These are phyloP conservation scores for Backusella tarrabulga DNA, from an alignment of 192 early-diverging fungal genomes.

Conservation along the genomic window DNA sequence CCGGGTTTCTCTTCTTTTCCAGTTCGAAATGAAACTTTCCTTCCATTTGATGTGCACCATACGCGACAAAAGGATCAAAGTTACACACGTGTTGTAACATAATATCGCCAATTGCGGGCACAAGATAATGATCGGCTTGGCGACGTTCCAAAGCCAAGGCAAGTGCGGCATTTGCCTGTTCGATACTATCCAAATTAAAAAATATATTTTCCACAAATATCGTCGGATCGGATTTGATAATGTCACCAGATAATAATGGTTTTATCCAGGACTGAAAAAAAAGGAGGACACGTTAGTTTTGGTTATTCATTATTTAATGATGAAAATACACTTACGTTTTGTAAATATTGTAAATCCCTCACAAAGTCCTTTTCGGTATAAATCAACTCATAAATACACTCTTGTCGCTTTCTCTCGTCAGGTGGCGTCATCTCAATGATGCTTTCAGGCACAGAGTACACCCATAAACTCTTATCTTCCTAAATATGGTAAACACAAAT, in stretches of 20 bases:
- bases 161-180: constrained; percentile 60
- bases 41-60: constrained; percentile 83
- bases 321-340: constrained; percentile 49
- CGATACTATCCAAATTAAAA: constrained; percentile 68
- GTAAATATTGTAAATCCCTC: constrained; percentile 75
- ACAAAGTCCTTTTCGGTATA: constrained; percentile 92
- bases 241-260: constrained; percentile 61
- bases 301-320: too few relatives aligned
- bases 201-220: constrained; percentile 80
- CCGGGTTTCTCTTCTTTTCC: constrained; percentile 67
- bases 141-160: constrained; percentile 56
- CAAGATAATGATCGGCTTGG: constrained; percentile 66
- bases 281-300: neutral
- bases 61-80: constrained; percentile 80
- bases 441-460: constrained; percentile 77
- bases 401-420: constrained; percentile 86
- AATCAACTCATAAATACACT: constrained; percentile 91
- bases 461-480: constrained; percentile 74
- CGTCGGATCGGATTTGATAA: constrained; percentile 67
- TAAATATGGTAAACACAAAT: constrained; percentile 16
- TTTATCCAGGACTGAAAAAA: constrained; percentile 56
- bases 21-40: constrained; percentile 81
- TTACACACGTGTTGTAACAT: constrained; percentile 69
- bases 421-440: constrained; percentile 71
- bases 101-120: constrained; percentile 83